Conservation (phyloP, 2,329 filamentous ascomycete genomes). For the Chrysoporthe cubensis region DNA sequence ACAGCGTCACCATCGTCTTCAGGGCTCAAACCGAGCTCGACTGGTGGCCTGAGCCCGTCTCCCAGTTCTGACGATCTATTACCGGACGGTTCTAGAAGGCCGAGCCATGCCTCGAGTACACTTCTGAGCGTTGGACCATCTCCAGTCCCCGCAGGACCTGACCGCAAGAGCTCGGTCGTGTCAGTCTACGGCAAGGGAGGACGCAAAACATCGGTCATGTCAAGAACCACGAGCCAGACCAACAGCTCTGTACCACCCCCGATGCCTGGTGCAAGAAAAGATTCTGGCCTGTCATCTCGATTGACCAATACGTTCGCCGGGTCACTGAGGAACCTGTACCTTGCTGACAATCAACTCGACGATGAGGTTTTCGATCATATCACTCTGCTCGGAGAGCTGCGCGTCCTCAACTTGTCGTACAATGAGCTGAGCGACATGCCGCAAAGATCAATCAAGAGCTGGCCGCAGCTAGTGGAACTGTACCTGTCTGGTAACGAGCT, state of each 20-base stretch:
- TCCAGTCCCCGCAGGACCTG: constrained; percentile 61
- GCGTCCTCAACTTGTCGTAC: constrained; percentile 91
- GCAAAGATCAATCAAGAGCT: constrained; percentile 82
- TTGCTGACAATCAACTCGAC: constrained; percentile 92
- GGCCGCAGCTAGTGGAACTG: constrained; percentile 87
- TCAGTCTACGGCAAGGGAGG: constrained; percentile 78
- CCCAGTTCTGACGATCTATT: constrained; percentile 78
- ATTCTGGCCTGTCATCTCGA: constrained; percentile 82
- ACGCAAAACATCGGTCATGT: constrained; percentile 84
- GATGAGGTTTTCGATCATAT: constrained; percentile 96
- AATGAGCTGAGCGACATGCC: constrained; percentile 94
- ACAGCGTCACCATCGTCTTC: constrained; percentile 29
- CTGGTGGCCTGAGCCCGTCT: constrained; percentile 55
- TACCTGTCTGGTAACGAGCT: constrained; percentile 96
- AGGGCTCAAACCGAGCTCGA: constrained; percentile 42
- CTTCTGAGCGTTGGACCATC: constrained; percentile 77
- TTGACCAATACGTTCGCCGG: constrained; percentile 85
- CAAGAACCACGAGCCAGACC: constrained; percentile 57
- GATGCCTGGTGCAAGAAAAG: constrained; percentile 69
- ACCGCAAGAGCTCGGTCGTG: constrained; percentile 82
- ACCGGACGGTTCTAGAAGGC: constrained; percentile 65
- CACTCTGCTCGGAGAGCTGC: constrained; percentile 77
- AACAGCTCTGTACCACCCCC: constrained; percentile 53
- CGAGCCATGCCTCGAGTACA: constrained; percentile 82
- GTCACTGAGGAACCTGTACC: constrained; percentile 79